These are phyloP conservation scores for Mucor mucedo DNA, from an alignment of 371 early-diverging fungal species.

Conservation along the genomic window DNA sequence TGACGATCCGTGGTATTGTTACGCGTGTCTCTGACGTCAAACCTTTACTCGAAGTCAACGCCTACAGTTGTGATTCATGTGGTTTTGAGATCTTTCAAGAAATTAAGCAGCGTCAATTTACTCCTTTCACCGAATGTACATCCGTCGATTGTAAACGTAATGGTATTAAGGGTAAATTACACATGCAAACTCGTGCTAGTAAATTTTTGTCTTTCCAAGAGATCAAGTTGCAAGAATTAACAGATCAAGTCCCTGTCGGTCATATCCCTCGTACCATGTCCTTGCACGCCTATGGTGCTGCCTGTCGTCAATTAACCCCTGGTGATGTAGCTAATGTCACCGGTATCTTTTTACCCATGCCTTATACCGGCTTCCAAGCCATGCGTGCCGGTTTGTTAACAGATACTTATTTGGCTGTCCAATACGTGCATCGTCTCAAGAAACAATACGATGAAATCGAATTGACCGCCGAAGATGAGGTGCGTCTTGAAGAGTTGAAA, in stretches of 20 bases:
- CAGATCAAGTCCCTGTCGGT: slow-evolving; percentile 98
- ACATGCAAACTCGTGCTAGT: slow-evolving; percentile 94
- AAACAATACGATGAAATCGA: slow-evolving; percentile 87
- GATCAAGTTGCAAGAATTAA: slow-evolving; percentile 94
- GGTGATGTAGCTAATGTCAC: slow-evolving; percentile 91
- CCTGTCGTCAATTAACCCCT: slow-evolving; percentile 86
- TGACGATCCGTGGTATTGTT: slow-evolving; percentile 94
- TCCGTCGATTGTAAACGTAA: slow-evolving; percentile 88
- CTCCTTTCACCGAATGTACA: slow-evolving; percentile 90
- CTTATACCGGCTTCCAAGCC: slow-evolving; percentile 93
- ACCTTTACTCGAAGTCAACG: slow-evolving; percentile 91
- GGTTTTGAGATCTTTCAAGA: slow-evolving; percentile 98
- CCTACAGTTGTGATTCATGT: slow-evolving; percentile 97
- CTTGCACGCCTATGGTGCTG: slow-evolving; percentile 85
- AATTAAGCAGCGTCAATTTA: slow-evolving; percentile 82
- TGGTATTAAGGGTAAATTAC: slow-evolving; percentile 85
- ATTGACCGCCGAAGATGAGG: slow-evolving; percentile 64
- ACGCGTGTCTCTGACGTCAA: slow-evolving; percentile 97
- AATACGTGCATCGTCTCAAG: slow-evolving; percentile 85
- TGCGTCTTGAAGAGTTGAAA: slow-evolving; percentile 66
- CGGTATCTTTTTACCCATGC: slow-evolving; percentile 95
- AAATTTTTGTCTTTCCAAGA: slow-evolving; percentile 97
- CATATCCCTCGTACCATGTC: slow-evolving; percentile 97
- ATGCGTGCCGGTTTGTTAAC: slow-evolving; percentile 94
- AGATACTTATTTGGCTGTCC: slow-evolving; percentile 94